Evolutionary conservation across 2,329 filamentous ascomycete genomes (phyloP).

Genomic region (Trichoderma gracile): DNA sequence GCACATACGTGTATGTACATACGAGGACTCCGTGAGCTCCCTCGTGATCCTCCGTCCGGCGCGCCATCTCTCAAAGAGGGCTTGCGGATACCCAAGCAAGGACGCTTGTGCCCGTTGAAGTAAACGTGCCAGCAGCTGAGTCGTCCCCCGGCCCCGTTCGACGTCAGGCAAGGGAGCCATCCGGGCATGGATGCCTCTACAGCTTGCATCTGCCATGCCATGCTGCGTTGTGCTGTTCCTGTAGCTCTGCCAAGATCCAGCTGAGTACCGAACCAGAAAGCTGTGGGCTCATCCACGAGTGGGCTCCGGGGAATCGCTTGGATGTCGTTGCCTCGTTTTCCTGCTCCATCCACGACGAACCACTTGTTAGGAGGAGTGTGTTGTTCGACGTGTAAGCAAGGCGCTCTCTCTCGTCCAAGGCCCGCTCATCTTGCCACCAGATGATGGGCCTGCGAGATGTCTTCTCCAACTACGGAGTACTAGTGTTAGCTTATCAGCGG

Average conservation of each 20-base stretch:
- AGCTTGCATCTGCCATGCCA: conserved; percentile 20
- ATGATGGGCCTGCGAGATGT: conserved; percentile 11
- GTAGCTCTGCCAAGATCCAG: conserved; percentile 16
- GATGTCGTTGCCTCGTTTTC: conserved; percentile 13
- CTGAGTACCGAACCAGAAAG: conserved; percentile 12
- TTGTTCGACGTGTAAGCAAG: conserved; percentile 19
- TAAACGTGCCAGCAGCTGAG: conserved; percentile 23
- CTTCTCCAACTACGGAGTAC: conserved; percentile 23
- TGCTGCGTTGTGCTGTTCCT: conserved; percentile 18
- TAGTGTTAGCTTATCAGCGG: conserved; percentile 24
- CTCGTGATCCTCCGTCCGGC: conserved; percentile 12
- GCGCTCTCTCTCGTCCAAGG: conserved; percentile 11
- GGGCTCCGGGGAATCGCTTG: conserved; percentile 7
- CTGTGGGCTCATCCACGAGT: background rate
- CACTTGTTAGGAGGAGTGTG: conserved; percentile 16
- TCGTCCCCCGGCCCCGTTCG: conserved; percentile 13
- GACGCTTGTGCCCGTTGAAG: conserved; percentile 1
- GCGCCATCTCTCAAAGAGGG: background rate
- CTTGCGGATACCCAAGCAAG: conserved; percentile 11
- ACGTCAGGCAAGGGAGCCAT: background rate
- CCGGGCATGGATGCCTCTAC: conserved; percentile 20
- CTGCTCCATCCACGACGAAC: conserved; percentile 22
- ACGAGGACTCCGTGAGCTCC: conserved; percentile 13
- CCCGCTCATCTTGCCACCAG: conserved; percentile 22
- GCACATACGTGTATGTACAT: conserved; percentile 11